Evolutionary conservation across 371 early-diverging fungal genomes (phyloP), one percentile per base, ranked within the genome.

Genomic region (Capillidium heterosporum): DNA sequence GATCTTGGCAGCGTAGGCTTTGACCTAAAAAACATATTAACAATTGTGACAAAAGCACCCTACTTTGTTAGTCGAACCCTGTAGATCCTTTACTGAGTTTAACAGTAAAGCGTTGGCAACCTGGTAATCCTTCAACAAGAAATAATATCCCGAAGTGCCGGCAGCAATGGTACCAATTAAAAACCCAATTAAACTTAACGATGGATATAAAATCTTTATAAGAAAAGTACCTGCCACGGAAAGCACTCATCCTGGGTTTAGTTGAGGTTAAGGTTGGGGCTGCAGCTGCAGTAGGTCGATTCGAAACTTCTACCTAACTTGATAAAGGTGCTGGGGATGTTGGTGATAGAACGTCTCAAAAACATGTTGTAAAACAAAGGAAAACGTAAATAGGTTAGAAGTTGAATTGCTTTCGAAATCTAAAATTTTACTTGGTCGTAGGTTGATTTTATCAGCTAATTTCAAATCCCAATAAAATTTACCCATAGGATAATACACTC

Each of bases 81-180:
- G 84, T 58, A 87, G 72, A 61, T 85, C 82, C 59, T 84, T 74
- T 17, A 87, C 80, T 7, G 85, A 82, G 63, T 63, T 67, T 65
- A 87, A 65, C 31, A 87, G 68, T 24, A 84, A 66, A 48, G 64
- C 70, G 31, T 86, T 81, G 7, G 85, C 81, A 46, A 68, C 71
- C 52, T 83, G 82, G 63, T 87, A 87, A 67, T 87, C 85, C 54
- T 84, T 86, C 57, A 87, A 67, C 43, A 87, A 70, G 58, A 85
- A 84, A 59, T 80, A 81, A 59, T 84, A 87, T 19, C 87, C 86
- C 28, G 73, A 69, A n/a, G 77, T 76, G 1, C 88, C 84, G 32
- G 88, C 81, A 46, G 74, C 61, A 17, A 83, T 77, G 19, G 80
- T 76, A 21, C 88, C 88, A n/a, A 86, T 64, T 41, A 87, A 65